Conservation (phyloP, 1,284 basidiomycete species). For the Schizophyllum amplum region DNA sequence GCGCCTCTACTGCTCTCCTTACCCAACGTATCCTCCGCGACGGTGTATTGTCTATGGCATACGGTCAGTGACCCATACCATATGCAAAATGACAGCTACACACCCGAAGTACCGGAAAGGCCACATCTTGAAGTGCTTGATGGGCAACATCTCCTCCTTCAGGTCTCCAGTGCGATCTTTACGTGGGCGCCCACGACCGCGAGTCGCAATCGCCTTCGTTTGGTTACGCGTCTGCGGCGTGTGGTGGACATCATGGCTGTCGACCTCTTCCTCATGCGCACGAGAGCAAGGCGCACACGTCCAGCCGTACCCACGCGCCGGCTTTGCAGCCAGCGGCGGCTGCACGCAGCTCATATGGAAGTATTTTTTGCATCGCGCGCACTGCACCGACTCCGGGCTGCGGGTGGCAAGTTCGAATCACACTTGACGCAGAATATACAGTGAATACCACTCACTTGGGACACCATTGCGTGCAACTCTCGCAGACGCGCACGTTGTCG, state of each 20-base stretch:
- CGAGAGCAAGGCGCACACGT: conserved; percentile 91
- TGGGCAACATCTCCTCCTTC: conserved; percentile 67
- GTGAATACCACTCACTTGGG: conserved; percentile 53
- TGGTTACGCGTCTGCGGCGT: conserved; percentile 39
- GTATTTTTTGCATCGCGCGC: conserved; percentile 89
- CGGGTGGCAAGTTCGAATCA: conserved; percentile 7
- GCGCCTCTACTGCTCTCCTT: conserved; percentile 20
- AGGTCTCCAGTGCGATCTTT: conserved; percentile 62
- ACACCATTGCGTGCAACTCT: conserved; percentile 84
- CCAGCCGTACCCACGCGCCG: conserved; percentile 96
- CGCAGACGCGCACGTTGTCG: conserved; percentile 80
- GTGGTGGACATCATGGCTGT: conserved; percentile 53
- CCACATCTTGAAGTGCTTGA: conserved; percentile 89
- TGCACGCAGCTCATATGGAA: conserved; percentile 95
- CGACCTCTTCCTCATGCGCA: conserved; percentile 83
- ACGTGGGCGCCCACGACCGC: conserved; percentile 62
- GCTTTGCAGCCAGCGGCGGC: conserved; percentile 91
- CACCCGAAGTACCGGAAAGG: conserved; percentile 96
- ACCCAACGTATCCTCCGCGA: conserved; percentile 89
- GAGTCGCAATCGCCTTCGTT: conserved; percentile 59
- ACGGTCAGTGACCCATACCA: conserved; percentile 10
- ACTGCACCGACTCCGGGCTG: conserved; percentile 86
- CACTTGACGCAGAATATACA: neutral
- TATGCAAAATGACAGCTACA: conserved; percentile 22
- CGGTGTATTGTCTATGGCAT: conserved; percentile 68